phyloP scores from a whole-genome alignment of 2,329 filamentous ascomycete species.

The Penicillium sp. region DNA sequence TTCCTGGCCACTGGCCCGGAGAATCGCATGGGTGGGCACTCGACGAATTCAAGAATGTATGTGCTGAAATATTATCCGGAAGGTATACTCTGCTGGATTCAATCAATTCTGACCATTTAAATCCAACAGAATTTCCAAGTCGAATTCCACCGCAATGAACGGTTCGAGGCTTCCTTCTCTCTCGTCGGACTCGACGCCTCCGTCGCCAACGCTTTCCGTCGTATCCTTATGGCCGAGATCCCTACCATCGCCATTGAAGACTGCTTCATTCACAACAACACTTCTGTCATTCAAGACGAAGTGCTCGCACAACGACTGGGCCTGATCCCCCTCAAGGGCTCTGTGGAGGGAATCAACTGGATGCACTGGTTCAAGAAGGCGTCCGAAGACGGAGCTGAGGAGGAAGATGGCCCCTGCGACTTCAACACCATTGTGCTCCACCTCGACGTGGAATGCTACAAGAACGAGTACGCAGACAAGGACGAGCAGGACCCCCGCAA shows the following conservation, averaged over 20 bases:
- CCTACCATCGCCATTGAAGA: slow-evolving; percentile 92
- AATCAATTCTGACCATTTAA: slow-evolving; percentile 5
- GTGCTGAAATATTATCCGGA: slow-evolving; percentile 6
- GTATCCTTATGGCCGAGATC: slow-evolving; percentile 92
- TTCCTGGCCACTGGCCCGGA: slow-evolving; percentile 84
- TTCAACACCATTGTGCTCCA: slow-evolving; percentile 83
- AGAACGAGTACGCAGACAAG: slow-evolving; percentile 69
- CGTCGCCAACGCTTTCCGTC: slow-evolving; percentile 94
- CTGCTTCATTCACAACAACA: slow-evolving; percentile 94
- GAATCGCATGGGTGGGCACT: slow-evolving; percentile 82
- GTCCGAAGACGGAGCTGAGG: slow-evolving; percentile 57
- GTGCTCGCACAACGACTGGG: slow-evolving; percentile 88
- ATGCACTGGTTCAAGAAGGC: slow-evolving; percentile 80
- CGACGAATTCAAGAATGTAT: slow-evolving; percentile 65
- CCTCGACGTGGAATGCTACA: slow-evolving; percentile 76
- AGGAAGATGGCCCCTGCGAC: slow-evolving; percentile 58
- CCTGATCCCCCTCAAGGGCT: slow-evolving; percentile 83
- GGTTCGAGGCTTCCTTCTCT: slow-evolving; percentile 79
- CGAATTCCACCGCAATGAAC: slow-evolving; percentile 79
- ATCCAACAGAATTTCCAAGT: slow-evolving; percentile 64
- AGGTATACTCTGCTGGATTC: background rate
- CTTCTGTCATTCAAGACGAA: slow-evolving; percentile 96
- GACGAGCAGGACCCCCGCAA: slow-evolving; percentile 79
- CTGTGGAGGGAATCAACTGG: slow-evolving; percentile 73
- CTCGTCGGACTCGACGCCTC: slow-evolving; percentile 88